These are phyloP conservation scores for Fremontodendron californicum DNA, from an alignment of 345 rosid species.

Conservation along the genomic window DNA sequence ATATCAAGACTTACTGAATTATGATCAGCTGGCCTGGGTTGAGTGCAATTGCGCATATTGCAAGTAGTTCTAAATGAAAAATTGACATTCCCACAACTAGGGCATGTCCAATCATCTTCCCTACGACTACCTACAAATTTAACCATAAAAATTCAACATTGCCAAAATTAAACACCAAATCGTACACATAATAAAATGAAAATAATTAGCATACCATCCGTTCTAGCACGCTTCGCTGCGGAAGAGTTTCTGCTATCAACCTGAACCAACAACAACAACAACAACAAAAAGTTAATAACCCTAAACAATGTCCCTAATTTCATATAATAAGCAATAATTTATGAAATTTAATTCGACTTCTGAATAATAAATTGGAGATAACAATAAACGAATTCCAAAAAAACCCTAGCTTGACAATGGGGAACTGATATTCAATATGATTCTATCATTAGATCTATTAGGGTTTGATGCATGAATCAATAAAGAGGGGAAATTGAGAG, in stretches of 20 bases:
- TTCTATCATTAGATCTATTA: neutral
- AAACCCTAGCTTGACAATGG: neutral
- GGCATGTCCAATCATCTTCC: conserved; percentile 99
- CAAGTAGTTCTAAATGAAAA: conserved; percentile 96
- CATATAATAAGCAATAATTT: neutral
- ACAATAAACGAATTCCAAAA: neutral
- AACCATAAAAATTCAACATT: neutral
- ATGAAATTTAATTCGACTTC: neutral
- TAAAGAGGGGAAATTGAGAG: neutral
- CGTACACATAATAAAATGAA: neutral
- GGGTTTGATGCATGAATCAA: neutral
- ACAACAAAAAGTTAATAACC: neutral
- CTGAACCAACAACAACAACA: conserved; percentile 34
- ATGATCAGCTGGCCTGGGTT: conserved; percentile 94
- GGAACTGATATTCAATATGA: neutral
- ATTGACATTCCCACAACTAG: conserved; percentile 95
- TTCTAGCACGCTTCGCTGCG: conserved; percentile 95
- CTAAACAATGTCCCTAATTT: neutral
- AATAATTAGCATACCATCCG: conserved; percentile 61
- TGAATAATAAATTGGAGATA: neutral
- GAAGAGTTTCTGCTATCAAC: conserved; percentile 92
- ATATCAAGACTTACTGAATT: conserved; percentile 42
- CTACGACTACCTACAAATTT: conserved; percentile 72
- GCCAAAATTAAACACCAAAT: neutral
- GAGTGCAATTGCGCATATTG: conserved; percentile 98